A percentile compares a stretch with the other conserved stretches of the same genome.
Evolutionary conservation across 768 basidiomycete species (phyloP).

Genomic region (Mycena vulgaris): DNA sequence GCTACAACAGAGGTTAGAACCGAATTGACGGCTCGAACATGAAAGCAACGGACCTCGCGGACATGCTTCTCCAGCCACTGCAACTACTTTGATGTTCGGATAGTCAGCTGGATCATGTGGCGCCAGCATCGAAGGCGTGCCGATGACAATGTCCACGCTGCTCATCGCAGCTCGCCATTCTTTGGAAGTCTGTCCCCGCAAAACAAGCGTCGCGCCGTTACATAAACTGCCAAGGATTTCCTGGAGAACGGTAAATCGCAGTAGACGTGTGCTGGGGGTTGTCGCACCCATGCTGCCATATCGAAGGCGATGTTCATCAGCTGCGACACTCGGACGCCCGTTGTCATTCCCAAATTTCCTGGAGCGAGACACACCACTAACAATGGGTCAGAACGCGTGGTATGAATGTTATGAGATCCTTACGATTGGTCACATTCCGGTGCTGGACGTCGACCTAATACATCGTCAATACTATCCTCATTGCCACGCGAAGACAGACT

Average conservation of each 20-base stretch:
- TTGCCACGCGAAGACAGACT: neutral
- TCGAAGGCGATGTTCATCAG: conserved; percentile 77
- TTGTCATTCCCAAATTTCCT: conserved; percentile 73
- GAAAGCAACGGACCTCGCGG: conserved; percentile 57
- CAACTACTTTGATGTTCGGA: conserved; percentile 68
- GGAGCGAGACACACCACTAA: conserved; percentile 62
- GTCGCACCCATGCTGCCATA: conserved; percentile 71
- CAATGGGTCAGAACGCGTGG: neutral
- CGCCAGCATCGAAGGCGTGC: conserved; percentile 66
- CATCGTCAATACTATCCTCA: neutral
- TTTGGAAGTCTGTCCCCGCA: conserved; percentile 65
- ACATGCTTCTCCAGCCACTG: conserved; percentile 72
- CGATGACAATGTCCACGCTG: conserved; percentile 67
- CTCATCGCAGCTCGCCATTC: conserved; percentile 68
- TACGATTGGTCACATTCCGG: conserved; percentile 71
- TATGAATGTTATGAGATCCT: conserved; percentile 34
- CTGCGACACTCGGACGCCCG: conserved; percentile 70
- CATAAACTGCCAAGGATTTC: conserved; percentile 67
- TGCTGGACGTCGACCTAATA: conserved; percentile 67
- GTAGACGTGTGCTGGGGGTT: neutral
- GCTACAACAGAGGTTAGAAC: conserved; percentile 37
- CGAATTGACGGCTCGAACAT: neutral
- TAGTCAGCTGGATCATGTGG: conserved; percentile 67
- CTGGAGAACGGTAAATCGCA: conserved; percentile 56
- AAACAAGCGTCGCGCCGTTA: conserved; percentile 68